Evolutionary conservation across 148 eudicot species (phyloP).

Genomic region (Arbutus unedo): DNA sequence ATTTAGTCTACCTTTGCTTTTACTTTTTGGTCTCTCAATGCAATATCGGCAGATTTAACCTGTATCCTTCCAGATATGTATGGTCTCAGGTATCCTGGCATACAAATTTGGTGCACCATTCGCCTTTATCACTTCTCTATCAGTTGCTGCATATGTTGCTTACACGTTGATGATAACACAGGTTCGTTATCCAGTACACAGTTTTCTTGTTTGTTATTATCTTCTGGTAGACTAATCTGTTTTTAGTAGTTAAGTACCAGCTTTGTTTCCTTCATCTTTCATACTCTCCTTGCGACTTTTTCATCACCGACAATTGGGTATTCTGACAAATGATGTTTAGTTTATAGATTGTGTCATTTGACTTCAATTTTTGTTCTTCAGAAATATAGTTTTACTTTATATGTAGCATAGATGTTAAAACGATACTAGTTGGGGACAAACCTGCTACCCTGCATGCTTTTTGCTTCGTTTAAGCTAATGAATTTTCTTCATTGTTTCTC

Average conservation of each 20-base stretch:
- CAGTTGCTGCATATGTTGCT: conserved; percentile 78
- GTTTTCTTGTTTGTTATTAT: background rate
- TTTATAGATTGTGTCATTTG: background rate
- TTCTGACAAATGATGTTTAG: background rate
- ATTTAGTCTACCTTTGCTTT: background rate
- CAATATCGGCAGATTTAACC: conserved; percentile 35
- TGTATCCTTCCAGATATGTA: conserved; percentile 77
- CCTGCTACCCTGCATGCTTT: background rate
- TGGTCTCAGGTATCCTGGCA: conserved; percentile 96
- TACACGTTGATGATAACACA: conserved; percentile 88
- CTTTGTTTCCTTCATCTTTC: background rate
- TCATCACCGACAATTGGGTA: background rate
- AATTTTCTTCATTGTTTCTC: background rate
- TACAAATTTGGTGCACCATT: conserved; percentile 94
- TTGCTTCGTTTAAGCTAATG: conserved; percentile 3
- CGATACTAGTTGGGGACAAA: background rate
- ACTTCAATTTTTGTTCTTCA: background rate
- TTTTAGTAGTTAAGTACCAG: background rate
- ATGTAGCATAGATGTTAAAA: background rate
- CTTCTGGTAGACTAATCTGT: background rate
- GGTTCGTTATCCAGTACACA: conserved; percentile 35
- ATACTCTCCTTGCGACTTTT: background rate
- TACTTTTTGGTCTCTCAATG: conserved; percentile 6
- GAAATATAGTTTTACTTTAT: background rate
- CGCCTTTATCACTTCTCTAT: conserved; percentile 88